Percentiles rank a stretch among this genome's conserved stretches.
Evolutionary conservation across 306 rosid species (phyloP).

Genomic region (Cucumis hystrix): DNA sequence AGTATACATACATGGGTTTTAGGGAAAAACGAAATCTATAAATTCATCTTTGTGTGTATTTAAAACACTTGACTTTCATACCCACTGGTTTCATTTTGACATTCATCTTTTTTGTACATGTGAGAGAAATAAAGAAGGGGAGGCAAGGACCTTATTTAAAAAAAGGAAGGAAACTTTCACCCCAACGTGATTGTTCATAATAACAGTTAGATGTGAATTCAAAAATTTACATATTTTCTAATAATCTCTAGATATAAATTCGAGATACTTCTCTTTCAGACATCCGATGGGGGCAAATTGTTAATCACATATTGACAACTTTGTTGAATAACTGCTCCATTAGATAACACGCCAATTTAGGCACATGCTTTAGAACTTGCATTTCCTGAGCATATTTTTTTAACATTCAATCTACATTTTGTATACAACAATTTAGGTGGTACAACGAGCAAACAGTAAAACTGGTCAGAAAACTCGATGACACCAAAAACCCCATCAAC

Average conservation of each 20-base stretch:
- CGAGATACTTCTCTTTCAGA: background rate
- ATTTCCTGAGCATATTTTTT: background rate
- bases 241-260: too few species aligned
- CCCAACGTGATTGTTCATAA: background rate
- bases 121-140: background rate
- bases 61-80: constrained; percentile 6
- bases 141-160: background rate
- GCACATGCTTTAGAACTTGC: background rate
- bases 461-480: too few species aligned
- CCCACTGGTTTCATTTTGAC: background rate
- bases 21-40: background rate
- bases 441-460: too few species aligned
- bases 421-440: background rate
- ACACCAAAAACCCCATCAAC: too few species aligned
- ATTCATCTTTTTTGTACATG: background rate
- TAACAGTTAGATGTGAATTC: background rate
- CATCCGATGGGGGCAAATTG: too few species aligned
- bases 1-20: background rate
- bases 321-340: background rate
- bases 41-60: background rate
- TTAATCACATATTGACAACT: background rate
- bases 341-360: background rate
- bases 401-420: background rate
- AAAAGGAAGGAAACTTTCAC: background rate
- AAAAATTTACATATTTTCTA: too few species aligned